phyloP scores from a whole-genome alignment of 768 basidiomycete genomes.

The Mycena vitilis region DNA sequence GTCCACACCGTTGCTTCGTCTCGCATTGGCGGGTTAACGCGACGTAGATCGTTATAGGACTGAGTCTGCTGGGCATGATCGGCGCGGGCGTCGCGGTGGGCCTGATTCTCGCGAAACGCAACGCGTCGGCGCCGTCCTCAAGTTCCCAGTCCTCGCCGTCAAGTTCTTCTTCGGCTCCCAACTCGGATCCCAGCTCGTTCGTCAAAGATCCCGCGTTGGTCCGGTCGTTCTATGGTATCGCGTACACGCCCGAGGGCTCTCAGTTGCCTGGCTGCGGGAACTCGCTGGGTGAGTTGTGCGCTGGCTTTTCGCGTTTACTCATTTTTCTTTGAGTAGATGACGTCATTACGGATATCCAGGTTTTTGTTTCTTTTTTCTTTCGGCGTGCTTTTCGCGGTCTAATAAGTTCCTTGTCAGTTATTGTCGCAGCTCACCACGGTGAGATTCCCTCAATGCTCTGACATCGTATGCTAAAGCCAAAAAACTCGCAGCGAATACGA shows the following conservation, averaged over 20 bases:
- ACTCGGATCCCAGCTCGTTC: conserved; percentile 77
- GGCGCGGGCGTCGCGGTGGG: conserved; percentile 65
- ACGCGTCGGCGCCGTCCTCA: conserved; percentile 43
- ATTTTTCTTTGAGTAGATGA: conserved; percentile 47
- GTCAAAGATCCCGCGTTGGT: conserved; percentile 73
- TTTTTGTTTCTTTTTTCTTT: conserved; percentile 39
- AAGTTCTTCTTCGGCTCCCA: conserved; percentile 27
- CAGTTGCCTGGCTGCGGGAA: conserved; percentile 79
- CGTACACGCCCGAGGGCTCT: conserved; percentile 86
- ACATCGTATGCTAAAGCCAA: neutral
- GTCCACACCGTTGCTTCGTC: neutral
- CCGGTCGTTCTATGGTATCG: conserved; percentile 86
- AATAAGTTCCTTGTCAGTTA: conserved; percentile 56
- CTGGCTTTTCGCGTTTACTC: neutral
- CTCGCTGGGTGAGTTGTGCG: conserved; percentile 47
- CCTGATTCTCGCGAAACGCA: conserved; percentile 61
- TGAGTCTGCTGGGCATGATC: conserved; percentile 54
- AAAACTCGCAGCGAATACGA: conserved; percentile 65
- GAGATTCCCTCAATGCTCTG: conserved; percentile 30
- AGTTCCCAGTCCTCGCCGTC: conserved; percentile 36
- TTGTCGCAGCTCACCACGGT: conserved; percentile 87
- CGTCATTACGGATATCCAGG: conserved; percentile 81
- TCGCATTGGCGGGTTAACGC: neutral
- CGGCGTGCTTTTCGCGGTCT: neutral
- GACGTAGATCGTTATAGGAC: conserved; percentile 59